Base-by-base conservation (phyloP, 441 rosid species). In the Populus trichocarpa region DNA sequence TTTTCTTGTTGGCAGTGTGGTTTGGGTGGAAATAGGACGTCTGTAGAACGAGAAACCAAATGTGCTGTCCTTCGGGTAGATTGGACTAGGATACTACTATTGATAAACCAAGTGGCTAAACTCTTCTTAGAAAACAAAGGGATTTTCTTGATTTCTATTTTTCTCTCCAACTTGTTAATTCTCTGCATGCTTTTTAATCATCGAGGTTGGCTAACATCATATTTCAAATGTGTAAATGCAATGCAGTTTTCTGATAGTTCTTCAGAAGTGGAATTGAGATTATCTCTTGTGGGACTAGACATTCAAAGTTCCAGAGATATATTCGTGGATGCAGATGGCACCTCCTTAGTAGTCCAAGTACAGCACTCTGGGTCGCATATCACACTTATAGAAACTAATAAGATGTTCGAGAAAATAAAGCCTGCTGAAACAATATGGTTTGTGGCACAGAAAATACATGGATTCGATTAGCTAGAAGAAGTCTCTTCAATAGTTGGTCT, bases 401-500 rank as follows among this genome's bases (percentile, higher is more conserved):
- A 85, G 20, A 85, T 93, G 71, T 96, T 91, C 84, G 97, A 90
- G 22, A 86, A 81, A 73, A 89, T 93, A 67, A 92, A 88, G 88
- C 88, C 97, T 0, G 75, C 95, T 0, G 98, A 96, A 84, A 93
- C 98, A 22, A 95, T 93, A 79, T 93, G 97, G 99, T 91, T 78
- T 59, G 94, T 82, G 66, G 69, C 16, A 32, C 33, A 69, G 64
- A 67, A 25, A 65, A 32, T 70, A 40, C 32, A 75, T 26, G 18
- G 12, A 53, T 26, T 74, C 14, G 73, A 9, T 67, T 36, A n/a
- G 72, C 23, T 23, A 35, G 12, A 32, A 20, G 16, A 50, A 74
- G 53, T 16, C 40, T 33, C 32, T 28, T 59, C 14, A 77, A 74
- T 32, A 9, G 64, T 53, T 63, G 32, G 67, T 38, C 40, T 25